These are phyloP conservation scores for Lodderomyces beijingensis DNA, from an alignment of 1,139 yeast genomes.

Conservation along the genomic window DNA sequence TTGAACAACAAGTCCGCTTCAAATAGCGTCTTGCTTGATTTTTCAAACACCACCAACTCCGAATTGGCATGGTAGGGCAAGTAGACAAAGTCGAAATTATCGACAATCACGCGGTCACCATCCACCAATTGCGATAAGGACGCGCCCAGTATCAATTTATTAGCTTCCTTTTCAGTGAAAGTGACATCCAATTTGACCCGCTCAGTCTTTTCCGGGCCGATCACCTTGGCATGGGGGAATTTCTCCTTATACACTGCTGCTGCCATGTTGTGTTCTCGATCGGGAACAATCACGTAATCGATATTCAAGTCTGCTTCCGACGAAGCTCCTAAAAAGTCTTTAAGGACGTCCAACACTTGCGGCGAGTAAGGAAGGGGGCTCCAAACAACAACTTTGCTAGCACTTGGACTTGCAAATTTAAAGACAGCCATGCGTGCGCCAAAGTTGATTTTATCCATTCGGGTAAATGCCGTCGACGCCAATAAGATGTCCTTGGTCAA, in stretches of 20 bases:
- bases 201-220: slow-evolving; percentile 45
- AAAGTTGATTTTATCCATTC: slow-evolving; percentile 39
- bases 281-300: slow-evolving; percentile 47
- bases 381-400: slow-evolving; percentile 43
- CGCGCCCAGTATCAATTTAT: slow-evolving; percentile 22
- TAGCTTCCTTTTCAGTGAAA: slow-evolving; percentile 23
- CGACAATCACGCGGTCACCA: slow-evolving; percentile 19
- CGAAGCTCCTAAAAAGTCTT: slow-evolving; percentile 28
- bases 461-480: slow-evolving; percentile 46
- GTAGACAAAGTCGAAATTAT: slow-evolving; percentile 51
- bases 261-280: slow-evolving; percentile 54
- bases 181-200: slow-evolving; percentile 32
- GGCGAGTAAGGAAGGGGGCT: slow-evolving; percentile 59
- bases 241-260: slow-evolving; percentile 46
- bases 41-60: slow-evolving; percentile 51
- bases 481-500: slow-evolving; percentile 45
- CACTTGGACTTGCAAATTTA: slow-evolving; percentile 16
- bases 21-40: slow-evolving; percentile 40
- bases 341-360: slow-evolving; percentile 35
- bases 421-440: slow-evolving; percentile 61
- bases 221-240: slow-evolving; percentile 45
- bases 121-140: slow-evolving; percentile 20
- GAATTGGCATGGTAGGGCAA: slow-evolving; percentile 51
- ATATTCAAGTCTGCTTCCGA: slow-evolving; percentile 27
- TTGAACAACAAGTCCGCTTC: slow-evolving; percentile 58